Conservation (phyloP, 805 yeast genomes). For the Ascoidea asiatica region DNA sequence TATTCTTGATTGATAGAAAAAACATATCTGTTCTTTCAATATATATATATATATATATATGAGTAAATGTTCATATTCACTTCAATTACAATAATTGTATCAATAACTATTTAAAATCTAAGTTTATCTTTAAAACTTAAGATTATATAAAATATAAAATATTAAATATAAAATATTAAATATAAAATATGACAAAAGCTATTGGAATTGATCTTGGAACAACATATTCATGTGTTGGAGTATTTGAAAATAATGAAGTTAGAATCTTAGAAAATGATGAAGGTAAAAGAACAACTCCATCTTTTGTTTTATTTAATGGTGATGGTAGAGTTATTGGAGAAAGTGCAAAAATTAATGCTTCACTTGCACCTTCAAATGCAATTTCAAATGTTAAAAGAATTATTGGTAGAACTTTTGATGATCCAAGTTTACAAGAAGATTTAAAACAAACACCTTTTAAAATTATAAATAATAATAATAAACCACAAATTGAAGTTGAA, state of each 20-base stretch:
- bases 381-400: slow-evolving; percentile 94
- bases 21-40: too few species aligned
- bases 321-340: slow-evolving; percentile 93
- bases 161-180: not conserved
- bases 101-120: too few species aligned
- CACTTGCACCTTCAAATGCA: slow-evolving; percentile 89
- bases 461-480: slow-evolving; percentile 63
- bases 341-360: slow-evolving; percentile 98
- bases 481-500: slow-evolving; percentile 81
- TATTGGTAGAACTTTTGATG: slow-evolving; percentile 74
- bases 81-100: too few species aligned
- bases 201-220: slow-evolving; percentile 93
- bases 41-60: too few species aligned
- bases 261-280: slow-evolving; percentile 95
- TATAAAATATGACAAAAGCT: slow-evolving; percentile 33
- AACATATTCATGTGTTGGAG: slow-evolving; percentile 96
- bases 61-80: too few species aligned
- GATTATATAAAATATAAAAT: too few species aligned
- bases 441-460: slow-evolving; percentile 84
- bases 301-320: slow-evolving; percentile 93
- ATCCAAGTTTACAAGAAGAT: slow-evolving; percentile 67
- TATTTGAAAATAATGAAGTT: slow-evolving; percentile 71
- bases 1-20: too few species aligned
- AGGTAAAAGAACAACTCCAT: slow-evolving; percentile 97
- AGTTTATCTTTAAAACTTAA: too few species aligned